These are phyloP conservation scores for Cavenderia fasciculata DNA, from an alignment of 78 protist genomes.

Conservation along the genomic window DNA sequence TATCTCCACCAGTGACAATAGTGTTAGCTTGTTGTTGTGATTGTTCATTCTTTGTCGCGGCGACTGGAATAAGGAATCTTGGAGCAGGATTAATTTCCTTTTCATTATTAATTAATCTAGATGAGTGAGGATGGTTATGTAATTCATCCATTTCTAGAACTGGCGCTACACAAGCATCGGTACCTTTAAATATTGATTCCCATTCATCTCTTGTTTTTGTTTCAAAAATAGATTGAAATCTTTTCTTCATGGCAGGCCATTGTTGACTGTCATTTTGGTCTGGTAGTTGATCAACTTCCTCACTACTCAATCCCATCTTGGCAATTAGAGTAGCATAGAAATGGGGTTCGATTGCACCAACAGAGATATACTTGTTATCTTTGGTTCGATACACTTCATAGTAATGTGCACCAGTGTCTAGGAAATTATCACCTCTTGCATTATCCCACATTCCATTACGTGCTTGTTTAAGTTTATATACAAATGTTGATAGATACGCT, in stretches of 20 bases:
- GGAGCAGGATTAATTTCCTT: neutral
- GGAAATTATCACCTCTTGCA: constrained; percentile 50
- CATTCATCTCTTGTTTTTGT: constrained; percentile 81
- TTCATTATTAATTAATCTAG: no score
- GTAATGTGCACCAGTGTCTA: constrained; percentile 86
- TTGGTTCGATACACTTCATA: constrained; percentile 71
- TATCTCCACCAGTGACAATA: no score
- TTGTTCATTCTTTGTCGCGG: no score
- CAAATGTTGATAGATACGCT: constrained; percentile 14
- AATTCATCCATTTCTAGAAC: constrained; percentile 35
- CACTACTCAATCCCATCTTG: constrained; percentile 19
- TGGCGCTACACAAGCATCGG: constrained; percentile 85
- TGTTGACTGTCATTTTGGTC: neutral
- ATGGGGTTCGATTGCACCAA: constrained; percentile 81
- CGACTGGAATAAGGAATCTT: no score
- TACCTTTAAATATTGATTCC: constrained; percentile 52
- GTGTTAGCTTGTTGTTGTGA: no score
- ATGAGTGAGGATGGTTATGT: constrained; percentile 8
- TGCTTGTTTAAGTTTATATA: neutral
- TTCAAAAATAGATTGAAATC: constrained; percentile 26
- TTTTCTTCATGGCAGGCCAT: constrained; percentile 43
- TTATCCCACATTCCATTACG: constrained; percentile 11
- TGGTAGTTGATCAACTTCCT: constrained; percentile 27
- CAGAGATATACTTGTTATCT: constrained; percentile 67
- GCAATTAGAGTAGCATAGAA: constrained; percentile 32